Evolutionary conservation across 768 basidiomycete species (phyloP), one percentile per base, ranked within the genome.

Genomic region (Russula ochroleuca): DNA sequence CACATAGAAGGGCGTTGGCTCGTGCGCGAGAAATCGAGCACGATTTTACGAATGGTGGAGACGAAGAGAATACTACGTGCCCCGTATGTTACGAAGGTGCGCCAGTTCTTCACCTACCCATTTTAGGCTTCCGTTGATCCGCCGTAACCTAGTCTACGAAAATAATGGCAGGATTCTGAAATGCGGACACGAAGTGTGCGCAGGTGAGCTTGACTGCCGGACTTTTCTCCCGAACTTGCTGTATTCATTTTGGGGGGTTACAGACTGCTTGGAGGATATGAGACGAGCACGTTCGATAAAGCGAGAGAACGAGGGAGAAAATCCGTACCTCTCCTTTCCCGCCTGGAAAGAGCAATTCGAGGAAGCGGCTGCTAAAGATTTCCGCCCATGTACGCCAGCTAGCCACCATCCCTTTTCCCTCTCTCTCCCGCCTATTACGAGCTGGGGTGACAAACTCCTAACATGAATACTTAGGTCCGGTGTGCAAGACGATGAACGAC

Each of bases 131-230:
- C 28, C 23, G 21, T 13, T 49, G 19, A 61, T 38, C 40, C 63
- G 19, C 10, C 64, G 82, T 9, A 0, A 23, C 25, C 82, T 81
- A 61, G 79, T 81, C 59, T 73, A 77, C 37, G 75, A 75, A 17
- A 75, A 80, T 53, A 83, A 78, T 62, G 85, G 86, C 1, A 78
- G 83, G 8, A 73, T 92, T n/a, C 78, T 90, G 11, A 71, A 74
- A 0, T 92, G 91, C 68, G 78, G 81, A 0, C 88, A 91, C 68
- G 82, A 85, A 60, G 79, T 88, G 41, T 91, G 90, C 69, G 78
- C 76, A 35, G 81, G 84, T 83, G 33, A 38, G 78, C 69, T 17
- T n/a, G 8, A 19, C 28, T 13, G 14, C 25, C 17, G 47, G 51
- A 11, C 17, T 55, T 37, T 17, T 25, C 61, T 33, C 61, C 52